Base-by-base conservation (phyloP, 768 basidiomycete genomes). In the Lentinula aciculospora region DNA sequence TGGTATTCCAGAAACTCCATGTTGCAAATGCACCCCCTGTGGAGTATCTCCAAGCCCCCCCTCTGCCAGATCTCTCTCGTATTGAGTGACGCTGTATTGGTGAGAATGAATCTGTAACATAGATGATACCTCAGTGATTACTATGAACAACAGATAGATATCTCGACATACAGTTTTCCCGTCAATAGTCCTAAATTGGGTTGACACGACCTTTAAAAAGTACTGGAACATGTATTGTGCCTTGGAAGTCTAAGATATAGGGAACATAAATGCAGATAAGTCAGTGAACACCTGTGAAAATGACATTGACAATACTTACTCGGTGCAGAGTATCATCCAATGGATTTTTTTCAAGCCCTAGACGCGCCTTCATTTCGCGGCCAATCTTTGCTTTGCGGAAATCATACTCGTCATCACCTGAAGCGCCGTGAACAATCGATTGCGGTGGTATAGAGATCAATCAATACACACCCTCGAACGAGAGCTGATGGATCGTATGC, bases 201-300 rank as follows among this genome's bases (percentile, higher is more conserved):
- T 99, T 6, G 94, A 93, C 39, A 99, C 97, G 45, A 99, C 96
- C 72, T 99, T 99, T 66, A 99, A 79, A 84, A 98, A 98, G 73
- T 98, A 96, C 68, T 98, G 94, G 82, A 94, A 97, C 93, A 97
- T 94, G 70, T 92, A 96, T 63, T 93, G 82, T 25, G 86, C 72
- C 67, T 89, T 89, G 62, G 71, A 75, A 1, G 93, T 94, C 88
- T 91, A 58, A 34, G 32, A 2, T 7, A 1, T 12, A 42, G 17
- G 6, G 23, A 40, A 25, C 17, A 6, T 4, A 12, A 4, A 32
- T 29, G 4, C 27, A 15, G 23, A 36, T 34, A 21, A 28, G 31
- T n/a, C 13, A 36, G 31, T 32, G 19, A 62, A 44, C 36, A 59
- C 48, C 29, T 10, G 21, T 12, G 17, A 15, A 45, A 29, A 45